Conservation (phyloP, 1,284 basidiomycete species). For the Bondarzewia mesenterica region DNA sequence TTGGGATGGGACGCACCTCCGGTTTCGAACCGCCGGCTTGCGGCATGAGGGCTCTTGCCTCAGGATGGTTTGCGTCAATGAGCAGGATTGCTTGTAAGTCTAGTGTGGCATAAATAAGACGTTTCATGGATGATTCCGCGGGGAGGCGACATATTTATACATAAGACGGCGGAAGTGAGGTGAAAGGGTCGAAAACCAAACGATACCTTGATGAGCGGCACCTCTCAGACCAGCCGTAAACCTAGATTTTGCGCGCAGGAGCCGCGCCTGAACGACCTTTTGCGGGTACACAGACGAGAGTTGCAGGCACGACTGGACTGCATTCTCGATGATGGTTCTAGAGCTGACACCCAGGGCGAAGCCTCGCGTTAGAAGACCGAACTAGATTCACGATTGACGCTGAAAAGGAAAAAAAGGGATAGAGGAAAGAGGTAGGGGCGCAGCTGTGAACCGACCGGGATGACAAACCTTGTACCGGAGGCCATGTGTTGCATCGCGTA, state of each 20-base stretch:
- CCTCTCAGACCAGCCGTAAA: constrained; percentile 49
- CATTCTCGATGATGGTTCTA: constrained; percentile 63
- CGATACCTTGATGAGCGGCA: constrained; percentile 59
- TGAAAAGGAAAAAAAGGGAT: not conserved
- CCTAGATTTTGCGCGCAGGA: constrained; percentile 56
- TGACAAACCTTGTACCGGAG: constrained; percentile 18
- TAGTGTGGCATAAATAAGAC: constrained; percentile 19
- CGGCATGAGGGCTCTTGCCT: constrained; percentile 53
- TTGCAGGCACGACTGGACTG: constrained; percentile 60
- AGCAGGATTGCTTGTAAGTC: constrained; percentile 58
- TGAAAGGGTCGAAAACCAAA: not conserved
- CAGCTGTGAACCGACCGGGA: too few relatives aligned
- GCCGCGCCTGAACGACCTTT: constrained; percentile 48
- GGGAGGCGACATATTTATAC: too few relatives aligned
- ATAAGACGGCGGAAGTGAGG: not conserved
- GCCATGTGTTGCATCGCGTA: constrained; percentile 50
- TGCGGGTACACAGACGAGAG: constrained; percentile 44
- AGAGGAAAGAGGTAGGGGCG: too few relatives aligned
- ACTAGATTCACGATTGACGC: not conserved
- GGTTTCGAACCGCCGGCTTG: constrained; percentile 18
- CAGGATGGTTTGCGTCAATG: constrained; percentile 60
- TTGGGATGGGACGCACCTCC: constrained; percentile 14
- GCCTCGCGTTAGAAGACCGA: not conserved
- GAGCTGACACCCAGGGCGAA: constrained; percentile 28
- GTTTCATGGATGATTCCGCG: too few relatives aligned